These are phyloP conservation scores for Angomonas ambiguus DNA, from an alignment of 208 protist species.

Conservation along the genomic window DNA sequence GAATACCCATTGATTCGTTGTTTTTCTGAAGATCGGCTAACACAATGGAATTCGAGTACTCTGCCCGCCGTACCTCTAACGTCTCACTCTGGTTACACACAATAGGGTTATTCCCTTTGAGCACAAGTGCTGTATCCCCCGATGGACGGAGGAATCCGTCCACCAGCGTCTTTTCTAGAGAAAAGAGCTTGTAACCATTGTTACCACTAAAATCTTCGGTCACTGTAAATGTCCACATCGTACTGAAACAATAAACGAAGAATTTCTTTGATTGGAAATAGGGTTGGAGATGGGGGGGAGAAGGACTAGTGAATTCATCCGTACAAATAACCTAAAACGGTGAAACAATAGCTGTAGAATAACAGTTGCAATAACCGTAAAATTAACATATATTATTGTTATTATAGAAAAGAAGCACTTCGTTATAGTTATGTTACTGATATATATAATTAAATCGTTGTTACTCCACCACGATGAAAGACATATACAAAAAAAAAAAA, in stretches of 20 bases:
- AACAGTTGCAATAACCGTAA: background rate
- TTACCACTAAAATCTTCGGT: too few species aligned
- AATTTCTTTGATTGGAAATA: conserved; percentile 8
- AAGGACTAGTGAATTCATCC: too few species aligned
- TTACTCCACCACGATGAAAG: too few species aligned
- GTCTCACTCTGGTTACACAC: conserved; percentile 9
- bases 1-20: background rate
- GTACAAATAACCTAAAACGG: too few species aligned
- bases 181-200: conserved; percentile 43
- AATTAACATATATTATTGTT: background rate
- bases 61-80: conserved; percentile 49
- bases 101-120: conserved; percentile 45
- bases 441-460: too few species aligned
- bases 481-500: conserved; percentile 6
- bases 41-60: conserved; percentile 81
- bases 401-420: background rate
- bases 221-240: conserved; percentile 7
- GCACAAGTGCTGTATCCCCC: conserved; percentile 17
- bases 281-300: too few species aligned
- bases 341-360: conserved; percentile 9
- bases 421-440: background rate
- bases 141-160: background rate
- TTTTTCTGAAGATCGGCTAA: conserved; percentile 18
- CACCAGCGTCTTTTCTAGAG: conserved; percentile 27
- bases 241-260: background rate